Base-by-base conservation (phyloP, 306 rosid genomes). In the Abrus pulchellus region DNA sequence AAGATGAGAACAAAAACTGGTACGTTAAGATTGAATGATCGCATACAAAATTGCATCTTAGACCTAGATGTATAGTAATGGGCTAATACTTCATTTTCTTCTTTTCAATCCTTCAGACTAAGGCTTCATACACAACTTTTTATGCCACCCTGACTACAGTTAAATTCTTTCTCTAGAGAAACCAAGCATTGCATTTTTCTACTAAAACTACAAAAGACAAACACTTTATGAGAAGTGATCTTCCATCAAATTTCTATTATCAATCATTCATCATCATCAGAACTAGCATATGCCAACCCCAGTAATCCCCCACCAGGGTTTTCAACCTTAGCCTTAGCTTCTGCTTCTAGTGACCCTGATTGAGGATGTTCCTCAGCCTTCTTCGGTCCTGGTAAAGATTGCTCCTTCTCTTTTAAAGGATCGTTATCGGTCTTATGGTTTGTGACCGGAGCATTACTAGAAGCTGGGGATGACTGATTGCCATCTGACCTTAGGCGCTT, bases 281-380 rank as follows among this genome's bases (percentile, higher is more conserved):
- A 95, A 81, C 95, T 88, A 77, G 90, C 88, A 80, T 94, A 94
- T 48, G 94, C 90, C 80, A 94, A 77, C 41, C 99, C 97, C 41
- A 94, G 86, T 76, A 93, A 85, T 71, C 99, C 86, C 54, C 86
- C 88, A 41, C 81, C 90, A 63, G 90, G 65, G 80, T 82, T 87
- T 67, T 89, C 88, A 40, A 13, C 75, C 82, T 50, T 83, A 7
- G 43, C 36, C 77, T 83, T 81, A 14, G 48, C 83, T 54, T 90
- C 86, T 38, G 49, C 74, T 68, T 85, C 87, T 32, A 56, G 61
- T 13, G 80, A 79, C 48, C 53, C 79, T 0, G 78, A 54, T 27
- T 75, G 32, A 9, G 82, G 36, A 54, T 57, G 70, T 47, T 80
- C 87, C 75, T 80, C 78, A 27, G 50, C 61, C 62, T 80, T 84